phyloP scores from a whole-genome alignment of 306 rosid genomes.

The Cicer judaicum region DNA sequence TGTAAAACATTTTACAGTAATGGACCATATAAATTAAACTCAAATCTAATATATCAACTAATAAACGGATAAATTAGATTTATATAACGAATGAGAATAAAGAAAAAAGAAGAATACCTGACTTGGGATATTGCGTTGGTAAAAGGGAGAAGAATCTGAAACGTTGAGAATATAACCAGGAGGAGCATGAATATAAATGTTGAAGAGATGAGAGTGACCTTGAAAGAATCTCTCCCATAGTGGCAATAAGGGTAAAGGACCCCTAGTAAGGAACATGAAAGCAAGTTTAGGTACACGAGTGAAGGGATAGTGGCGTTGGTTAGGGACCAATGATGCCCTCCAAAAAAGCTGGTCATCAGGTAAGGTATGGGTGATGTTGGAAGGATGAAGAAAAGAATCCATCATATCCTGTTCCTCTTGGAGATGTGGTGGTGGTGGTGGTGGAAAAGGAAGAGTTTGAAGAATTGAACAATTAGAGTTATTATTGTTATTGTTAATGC shows the following conservation, averaged over 20 bases:
- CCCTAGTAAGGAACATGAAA: slow-evolving; percentile 90
- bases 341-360: slow-evolving; percentile 79
- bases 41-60: too few species aligned
- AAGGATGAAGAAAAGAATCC: slow-evolving; percentile 51
- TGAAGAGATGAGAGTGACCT: slow-evolving; percentile 64
- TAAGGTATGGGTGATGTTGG: slow-evolving; percentile 58
- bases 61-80: too few species aligned
- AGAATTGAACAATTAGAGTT: slow-evolving; percentile 5
- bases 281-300: slow-evolving; percentile 77
- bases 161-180: slow-evolving; percentile 65
- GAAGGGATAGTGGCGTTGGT: slow-evolving; percentile 53
- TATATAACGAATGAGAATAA: too few species aligned
- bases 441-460: background rate
- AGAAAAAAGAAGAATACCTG: slow-evolving; percentile 51
- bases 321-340: slow-evolving; percentile 85
- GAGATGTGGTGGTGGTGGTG: background rate
- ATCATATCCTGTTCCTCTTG: background rate
- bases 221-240: slow-evolving; percentile 91
- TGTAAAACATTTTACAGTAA: too few species aligned
- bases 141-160: slow-evolving; percentile 64
- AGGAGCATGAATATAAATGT: slow-evolving; percentile 73
- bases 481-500: background rate
- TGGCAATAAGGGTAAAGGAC: slow-evolving; percentile 81
- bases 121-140: slow-evolving; percentile 75
- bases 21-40: too few species aligned